Conservation (phyloP, 441 rosid species). For the Eruca vesicaria region DNA sequence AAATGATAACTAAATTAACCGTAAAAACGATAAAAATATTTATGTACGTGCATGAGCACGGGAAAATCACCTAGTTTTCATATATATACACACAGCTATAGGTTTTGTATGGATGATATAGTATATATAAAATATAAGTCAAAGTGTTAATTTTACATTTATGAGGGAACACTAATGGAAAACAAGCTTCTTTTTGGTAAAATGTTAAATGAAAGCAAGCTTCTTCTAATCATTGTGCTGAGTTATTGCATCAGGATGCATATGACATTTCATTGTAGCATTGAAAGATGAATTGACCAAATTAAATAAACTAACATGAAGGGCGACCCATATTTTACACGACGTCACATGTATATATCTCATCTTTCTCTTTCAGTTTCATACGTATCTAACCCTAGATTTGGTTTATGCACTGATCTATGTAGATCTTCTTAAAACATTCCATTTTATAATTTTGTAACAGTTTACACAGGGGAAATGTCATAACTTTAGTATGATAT, state of each 20-base stretch:
- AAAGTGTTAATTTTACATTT: not conserved
- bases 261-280: not conserved
- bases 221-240: constrained; percentile 8
- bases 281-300: not conserved
- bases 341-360: not conserved
- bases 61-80: too few species aligned
- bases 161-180: not conserved
- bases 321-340: constrained; percentile 3
- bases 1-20: too few species aligned
- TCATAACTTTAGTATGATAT: not conserved
- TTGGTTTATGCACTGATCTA: constrained; percentile 18
- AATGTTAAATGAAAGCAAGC: not conserved
- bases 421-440: constrained; percentile 22
- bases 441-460: constrained; percentile 1
- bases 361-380: constrained; percentile 8
- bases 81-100: not conserved
- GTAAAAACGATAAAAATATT: too few species aligned
- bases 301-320: not conserved
- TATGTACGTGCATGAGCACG: too few species aligned
- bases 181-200: not conserved
- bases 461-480: not conserved
- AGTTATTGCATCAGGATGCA: not conserved
- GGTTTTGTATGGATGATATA: not conserved
- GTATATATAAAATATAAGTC: not conserved
- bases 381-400: constrained; percentile 20